These are phyloP conservation scores for Lactarius vividus DNA, from an alignment of 768 basidiomycete species.

Conservation along the genomic window DNA sequence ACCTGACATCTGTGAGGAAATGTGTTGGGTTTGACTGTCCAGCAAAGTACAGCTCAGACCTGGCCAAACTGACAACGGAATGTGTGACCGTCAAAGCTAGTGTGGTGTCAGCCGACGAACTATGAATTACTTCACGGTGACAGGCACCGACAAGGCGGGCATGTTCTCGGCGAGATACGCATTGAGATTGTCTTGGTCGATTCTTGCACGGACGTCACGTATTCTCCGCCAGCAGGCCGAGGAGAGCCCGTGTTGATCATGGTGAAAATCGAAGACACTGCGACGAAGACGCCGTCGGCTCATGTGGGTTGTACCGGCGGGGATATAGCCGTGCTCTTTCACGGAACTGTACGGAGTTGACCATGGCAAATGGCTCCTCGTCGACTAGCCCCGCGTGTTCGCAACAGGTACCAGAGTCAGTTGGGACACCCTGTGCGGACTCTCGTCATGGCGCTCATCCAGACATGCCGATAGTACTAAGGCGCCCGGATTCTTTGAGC, in stretches of 20 bases:
- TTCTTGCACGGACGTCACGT: conserved; percentile 65
- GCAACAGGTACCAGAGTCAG: no score
- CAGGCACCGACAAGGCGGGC: conserved; percentile 54
- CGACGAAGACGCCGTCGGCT: neutral
- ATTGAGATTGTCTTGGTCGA: conserved; percentile 64
- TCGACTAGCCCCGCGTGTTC: no score
- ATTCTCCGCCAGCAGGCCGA: conserved; percentile 66
- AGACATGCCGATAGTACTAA: conserved; percentile 27
- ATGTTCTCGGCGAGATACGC: conserved; percentile 60
- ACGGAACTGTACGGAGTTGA: no score
- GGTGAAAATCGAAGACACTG: neutral
- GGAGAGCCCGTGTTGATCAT: conserved; percentile 31
- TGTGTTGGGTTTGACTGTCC: conserved; percentile 93
- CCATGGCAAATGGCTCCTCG: no score
- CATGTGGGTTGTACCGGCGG: no score
- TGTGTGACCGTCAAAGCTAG: neutral
- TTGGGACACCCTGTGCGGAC: no score
- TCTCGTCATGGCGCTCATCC: no score
- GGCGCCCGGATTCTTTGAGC: no score
- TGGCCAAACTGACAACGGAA: conserved; percentile 69
- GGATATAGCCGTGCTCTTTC: no score
- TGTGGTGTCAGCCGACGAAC: conserved; percentile 40
- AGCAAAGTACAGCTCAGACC: conserved; percentile 43
- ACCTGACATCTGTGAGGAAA: conserved; percentile 82
- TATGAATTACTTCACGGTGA: conserved; percentile 90